These are phyloP conservation scores for Amanita muscaria DNA, from an alignment of 768 basidiomycete genomes.

Conservation along the genomic window DNA sequence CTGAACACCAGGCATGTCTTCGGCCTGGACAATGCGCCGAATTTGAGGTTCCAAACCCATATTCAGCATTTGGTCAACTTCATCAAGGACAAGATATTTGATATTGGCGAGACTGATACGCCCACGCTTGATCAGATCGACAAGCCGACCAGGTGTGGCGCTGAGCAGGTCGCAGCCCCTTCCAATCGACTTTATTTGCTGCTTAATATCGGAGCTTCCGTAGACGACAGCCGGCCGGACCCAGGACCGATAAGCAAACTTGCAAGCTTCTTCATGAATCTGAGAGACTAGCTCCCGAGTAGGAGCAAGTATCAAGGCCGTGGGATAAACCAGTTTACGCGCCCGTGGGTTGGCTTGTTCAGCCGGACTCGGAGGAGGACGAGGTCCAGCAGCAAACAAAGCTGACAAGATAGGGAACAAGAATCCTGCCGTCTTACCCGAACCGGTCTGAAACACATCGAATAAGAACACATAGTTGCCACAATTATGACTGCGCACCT, in stretches of 20 bases:
- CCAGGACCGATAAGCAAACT: constrained; percentile 99
- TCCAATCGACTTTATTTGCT: constrained; percentile 89
- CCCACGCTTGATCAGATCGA: constrained; percentile 97
- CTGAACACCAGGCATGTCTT: constrained; percentile 92
- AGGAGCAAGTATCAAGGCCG: constrained; percentile 94
- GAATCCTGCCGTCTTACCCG: constrained; percentile 98
- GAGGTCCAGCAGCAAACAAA: constrained; percentile 78
- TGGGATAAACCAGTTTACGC: constrained; percentile 93
- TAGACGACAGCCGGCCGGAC: constrained; percentile 98
- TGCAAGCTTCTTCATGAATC: constrained; percentile 98
- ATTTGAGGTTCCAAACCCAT: constrained; percentile 99
- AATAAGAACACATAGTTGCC: not conserved
- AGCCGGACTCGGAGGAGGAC: constrained; percentile 48
- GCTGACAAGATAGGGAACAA: constrained; percentile 97
- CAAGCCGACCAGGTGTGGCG: constrained; percentile 95
- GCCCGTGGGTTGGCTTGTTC: constrained; percentile 46
- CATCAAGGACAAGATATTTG: constrained; percentile 96
- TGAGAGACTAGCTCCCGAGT: constrained; percentile 98
- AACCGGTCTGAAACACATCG: constrained; percentile 70
- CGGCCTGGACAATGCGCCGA: constrained; percentile 92
- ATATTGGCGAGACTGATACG: constrained; percentile 94
- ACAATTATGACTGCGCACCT: constrained; percentile 44
- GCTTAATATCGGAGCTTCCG: constrained; percentile 96
- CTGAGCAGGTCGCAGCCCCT: constrained; percentile 95
- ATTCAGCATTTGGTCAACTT: constrained; percentile 99